phyloP scores from a whole-genome alignment of 2,329 filamentous ascomycete genomes.

The Xylaria sp. region DNA sequence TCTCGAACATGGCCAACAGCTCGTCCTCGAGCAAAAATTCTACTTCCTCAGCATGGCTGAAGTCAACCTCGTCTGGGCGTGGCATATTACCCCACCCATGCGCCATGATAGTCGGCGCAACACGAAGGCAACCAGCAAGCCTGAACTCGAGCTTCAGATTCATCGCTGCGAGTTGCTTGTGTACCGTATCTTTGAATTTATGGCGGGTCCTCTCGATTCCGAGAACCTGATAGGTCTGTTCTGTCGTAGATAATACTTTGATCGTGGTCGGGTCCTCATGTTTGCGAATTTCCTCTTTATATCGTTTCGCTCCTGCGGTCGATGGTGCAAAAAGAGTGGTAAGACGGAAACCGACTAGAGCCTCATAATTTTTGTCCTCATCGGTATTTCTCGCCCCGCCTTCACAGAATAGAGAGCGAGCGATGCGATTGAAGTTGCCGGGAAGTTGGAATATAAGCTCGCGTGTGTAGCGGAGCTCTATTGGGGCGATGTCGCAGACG shows the following conservation, averaged over 20 bases:
- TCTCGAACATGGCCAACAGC: constrained; percentile 61
- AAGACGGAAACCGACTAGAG: constrained; percentile 56
- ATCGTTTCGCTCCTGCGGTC: constrained; percentile 44
- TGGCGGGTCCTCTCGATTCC: constrained; percentile 54
- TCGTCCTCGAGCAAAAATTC: constrained; percentile 75
- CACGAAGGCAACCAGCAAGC: constrained; percentile 57
- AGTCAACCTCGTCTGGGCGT: constrained; percentile 47
- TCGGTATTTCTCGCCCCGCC: constrained; percentile 43
- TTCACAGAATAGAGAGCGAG: constrained; percentile 71
- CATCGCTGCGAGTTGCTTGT: constrained; percentile 34
- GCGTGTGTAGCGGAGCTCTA: constrained; percentile 71
- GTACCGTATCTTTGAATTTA: constrained; percentile 33
- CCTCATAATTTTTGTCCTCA: constrained; percentile 53
- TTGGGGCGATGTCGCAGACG: constrained; percentile 72
- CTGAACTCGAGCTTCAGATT: constrained; percentile 45
- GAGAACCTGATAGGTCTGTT: constrained; percentile 70
- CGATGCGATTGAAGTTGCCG: constrained; percentile 82
- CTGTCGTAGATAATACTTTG: constrained; percentile 57
- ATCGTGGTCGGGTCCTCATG: constrained; percentile 48
- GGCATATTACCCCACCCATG: constrained; percentile 59
- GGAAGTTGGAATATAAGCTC: constrained; percentile 67
- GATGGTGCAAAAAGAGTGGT: constrained; percentile 49
- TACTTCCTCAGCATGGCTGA: constrained; percentile 39
- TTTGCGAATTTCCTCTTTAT: constrained; percentile 22
- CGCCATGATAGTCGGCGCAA: constrained; percentile 58